Percentiles rank a stretch among this genome's conserved stretches.
These are phyloP conservation scores for Pseudogymnoascus sp. DNA, from an alignment of 2,329 filamentous ascomycete genomes.

Conservation along the genomic window DNA sequence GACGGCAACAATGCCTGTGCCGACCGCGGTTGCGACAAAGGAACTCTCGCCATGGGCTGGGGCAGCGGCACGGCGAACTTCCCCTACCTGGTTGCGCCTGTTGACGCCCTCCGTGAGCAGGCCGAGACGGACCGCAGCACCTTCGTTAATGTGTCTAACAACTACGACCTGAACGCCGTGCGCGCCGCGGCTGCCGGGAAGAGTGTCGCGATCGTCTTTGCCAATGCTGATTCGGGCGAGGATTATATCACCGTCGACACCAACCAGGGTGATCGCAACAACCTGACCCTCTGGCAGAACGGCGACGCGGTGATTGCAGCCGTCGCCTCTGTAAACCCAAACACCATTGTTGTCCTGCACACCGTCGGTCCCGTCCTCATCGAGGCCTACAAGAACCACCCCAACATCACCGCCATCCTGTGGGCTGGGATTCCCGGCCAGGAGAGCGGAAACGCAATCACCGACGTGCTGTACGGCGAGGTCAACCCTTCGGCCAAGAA, in stretches of 20 bases:
- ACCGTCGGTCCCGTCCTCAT: conserved; percentile 73
- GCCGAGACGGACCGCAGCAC: conserved; percentile 50
- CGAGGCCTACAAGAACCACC: conserved; percentile 62
- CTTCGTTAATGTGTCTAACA: conserved; percentile 60
- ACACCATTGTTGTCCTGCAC: conserved; percentile 89
- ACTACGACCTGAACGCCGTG: conserved; percentile 42
- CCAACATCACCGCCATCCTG: conserved; percentile 75
- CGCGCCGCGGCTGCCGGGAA: conserved; percentile 58
- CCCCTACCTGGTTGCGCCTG: conserved; percentile 68
- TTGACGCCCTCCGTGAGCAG: conserved; percentile 58
- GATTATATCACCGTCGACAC: conserved; percentile 76
- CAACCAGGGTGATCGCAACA: conserved; percentile 83
- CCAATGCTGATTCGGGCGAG: conserved; percentile 79
- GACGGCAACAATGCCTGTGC: conserved; percentile 70
- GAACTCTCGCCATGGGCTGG: conserved; percentile 69
- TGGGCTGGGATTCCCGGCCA: conserved; percentile 78
- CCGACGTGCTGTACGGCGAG: conserved; percentile 75
- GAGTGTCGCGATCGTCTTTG: conserved; percentile 75
- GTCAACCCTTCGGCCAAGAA: conserved; percentile 69
- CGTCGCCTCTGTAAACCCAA: conserved; percentile 68
- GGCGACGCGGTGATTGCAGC: conserved; percentile 76
- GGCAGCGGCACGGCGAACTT: conserved; percentile 67
- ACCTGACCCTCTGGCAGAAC: conserved; percentile 80
- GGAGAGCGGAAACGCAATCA: conserved; percentile 71
- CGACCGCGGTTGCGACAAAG: conserved; percentile 44